Evolutionary conservation across 441 rosid species (phyloP).

Genomic region (Biscutella laevigata): DNA sequence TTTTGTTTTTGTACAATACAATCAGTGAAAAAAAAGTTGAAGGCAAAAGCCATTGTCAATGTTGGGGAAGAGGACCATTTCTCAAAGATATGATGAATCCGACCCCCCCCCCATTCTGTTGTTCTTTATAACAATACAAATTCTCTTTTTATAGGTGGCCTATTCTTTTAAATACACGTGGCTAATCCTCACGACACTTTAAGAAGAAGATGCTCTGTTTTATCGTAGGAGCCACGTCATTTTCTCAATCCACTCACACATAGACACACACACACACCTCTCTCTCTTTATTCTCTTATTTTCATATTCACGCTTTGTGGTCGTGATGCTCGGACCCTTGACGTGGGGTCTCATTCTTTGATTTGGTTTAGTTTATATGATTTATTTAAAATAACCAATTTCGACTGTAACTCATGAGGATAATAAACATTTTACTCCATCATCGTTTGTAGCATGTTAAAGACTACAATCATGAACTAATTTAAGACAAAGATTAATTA

Average conservation of each 20-base stretch:
- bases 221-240: conserved; percentile 16
- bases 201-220: conserved; percentile 15
- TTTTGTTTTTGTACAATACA: too few species aligned
- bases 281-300: neutral
- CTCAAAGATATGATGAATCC: conserved; percentile 22
- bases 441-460: conserved; percentile 6
- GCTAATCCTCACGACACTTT: neutral
- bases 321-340: conserved; percentile 19
- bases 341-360: conserved; percentile 3
- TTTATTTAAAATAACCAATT: neutral
- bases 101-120: neutral
- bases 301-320: conserved; percentile 21
- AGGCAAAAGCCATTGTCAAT: conserved; percentile 13
- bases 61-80: conserved; percentile 24
- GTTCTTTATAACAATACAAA: neutral
- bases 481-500: conserved; percentile 9
- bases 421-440: conserved; percentile 18
- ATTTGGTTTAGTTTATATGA: conserved; percentile 1
- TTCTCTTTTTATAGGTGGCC: conserved; percentile 18
- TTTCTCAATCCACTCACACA: conserved; percentile 21
- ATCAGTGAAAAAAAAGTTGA: too few species aligned
- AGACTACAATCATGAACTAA: conserved; percentile 8
- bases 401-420: neutral
- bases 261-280: conserved; percentile 13
- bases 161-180: conserved; percentile 3